phyloP scores from a whole-genome alignment of 2,329 filamentous ascomycete species.

The Lojkania enalia region DNA sequence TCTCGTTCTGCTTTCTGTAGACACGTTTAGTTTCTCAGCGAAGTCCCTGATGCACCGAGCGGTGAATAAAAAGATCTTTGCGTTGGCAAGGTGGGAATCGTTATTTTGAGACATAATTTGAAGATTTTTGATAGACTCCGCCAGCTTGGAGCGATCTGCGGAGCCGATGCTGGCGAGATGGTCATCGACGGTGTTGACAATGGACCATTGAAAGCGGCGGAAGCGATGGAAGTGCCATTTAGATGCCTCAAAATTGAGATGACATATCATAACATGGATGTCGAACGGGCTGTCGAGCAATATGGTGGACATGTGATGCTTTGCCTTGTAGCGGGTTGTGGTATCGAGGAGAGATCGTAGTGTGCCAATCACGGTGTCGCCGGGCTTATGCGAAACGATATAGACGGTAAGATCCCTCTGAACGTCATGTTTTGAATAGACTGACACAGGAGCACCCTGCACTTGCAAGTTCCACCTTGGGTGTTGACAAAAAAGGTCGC shows the following conservation, averaged over 20 bases:
- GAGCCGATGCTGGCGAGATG: constrained; percentile 18
- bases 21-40: constrained; percentile 6
- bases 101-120: constrained; percentile 35
- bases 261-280: constrained; percentile 13
- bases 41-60: constrained; percentile 23
- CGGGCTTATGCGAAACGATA: constrained; percentile 15
- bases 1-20: background rate
- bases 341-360: constrained; percentile 7
- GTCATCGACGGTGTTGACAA: constrained; percentile 21
- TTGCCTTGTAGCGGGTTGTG: constrained; percentile 4
- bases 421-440: constrained; percentile 18
- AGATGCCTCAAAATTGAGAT: constrained; percentile 18
- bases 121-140: constrained; percentile 29
- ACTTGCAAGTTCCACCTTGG: constrained; percentile 21
- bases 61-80: constrained; percentile 30
- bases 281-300: constrained; percentile 18
- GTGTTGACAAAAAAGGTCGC: constrained; percentile 24
- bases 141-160: constrained; percentile 24
- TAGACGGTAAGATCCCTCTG: constrained; percentile 16
- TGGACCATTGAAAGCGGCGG: constrained; percentile 15
- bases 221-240: constrained; percentile 18
- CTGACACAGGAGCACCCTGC: constrained; percentile 20
- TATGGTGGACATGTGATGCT: constrained; percentile 11
- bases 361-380: constrained; percentile 13
- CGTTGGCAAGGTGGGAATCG: constrained; percentile 32